These are phyloP conservation scores for Aphanocladium album DNA, from an alignment of 2,329 filamentous ascomycete genomes.

Conservation along the genomic window DNA sequence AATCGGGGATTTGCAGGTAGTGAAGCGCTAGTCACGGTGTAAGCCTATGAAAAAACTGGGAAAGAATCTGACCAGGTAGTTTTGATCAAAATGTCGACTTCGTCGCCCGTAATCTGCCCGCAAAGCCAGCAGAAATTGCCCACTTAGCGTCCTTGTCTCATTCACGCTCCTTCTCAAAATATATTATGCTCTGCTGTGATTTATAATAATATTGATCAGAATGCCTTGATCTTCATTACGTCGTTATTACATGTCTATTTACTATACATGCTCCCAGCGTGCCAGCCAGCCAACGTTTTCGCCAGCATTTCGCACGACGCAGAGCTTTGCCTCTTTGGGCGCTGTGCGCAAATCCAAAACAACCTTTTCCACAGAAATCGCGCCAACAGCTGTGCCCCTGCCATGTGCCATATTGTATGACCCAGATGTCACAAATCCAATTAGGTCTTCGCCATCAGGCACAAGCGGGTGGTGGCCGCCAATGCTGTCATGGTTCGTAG, in stretches of 20 bases:
- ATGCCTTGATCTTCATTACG: not conserved
- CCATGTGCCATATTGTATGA: constrained; percentile 77
- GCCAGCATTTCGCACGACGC: constrained; percentile 78
- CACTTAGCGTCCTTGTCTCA: not conserved
- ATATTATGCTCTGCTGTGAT: not conserved
- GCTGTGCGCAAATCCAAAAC: constrained; percentile 29
- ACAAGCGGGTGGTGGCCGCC: constrained; percentile 61
- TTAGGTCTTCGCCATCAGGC: constrained; percentile 69
- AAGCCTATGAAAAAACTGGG: too few species aligned
- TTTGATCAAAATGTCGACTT: too few species aligned
- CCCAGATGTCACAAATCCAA: constrained; percentile 88
- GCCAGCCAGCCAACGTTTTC: constrained; percentile 74
- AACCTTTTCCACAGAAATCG: constrained; percentile 57
- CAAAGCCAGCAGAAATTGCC: not conserved
- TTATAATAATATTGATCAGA: not conserved
- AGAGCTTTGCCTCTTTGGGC: constrained; percentile 49
- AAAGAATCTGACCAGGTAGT: too few species aligned
- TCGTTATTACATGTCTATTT: not conserved
- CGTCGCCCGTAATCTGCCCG: too few species aligned
- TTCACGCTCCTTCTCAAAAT: not conserved
- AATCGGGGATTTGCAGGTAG: too few species aligned
- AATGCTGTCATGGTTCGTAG: constrained; percentile 34
- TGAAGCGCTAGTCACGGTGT: too few species aligned
- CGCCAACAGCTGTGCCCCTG: constrained; percentile 69
- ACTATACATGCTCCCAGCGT: constrained; percentile 63